Percentiles rank a stretch among this genome's conserved stretches.
Conservation (phyloP, 371 early-diverging fungal species). For the Mortierella sp. region DNA sequence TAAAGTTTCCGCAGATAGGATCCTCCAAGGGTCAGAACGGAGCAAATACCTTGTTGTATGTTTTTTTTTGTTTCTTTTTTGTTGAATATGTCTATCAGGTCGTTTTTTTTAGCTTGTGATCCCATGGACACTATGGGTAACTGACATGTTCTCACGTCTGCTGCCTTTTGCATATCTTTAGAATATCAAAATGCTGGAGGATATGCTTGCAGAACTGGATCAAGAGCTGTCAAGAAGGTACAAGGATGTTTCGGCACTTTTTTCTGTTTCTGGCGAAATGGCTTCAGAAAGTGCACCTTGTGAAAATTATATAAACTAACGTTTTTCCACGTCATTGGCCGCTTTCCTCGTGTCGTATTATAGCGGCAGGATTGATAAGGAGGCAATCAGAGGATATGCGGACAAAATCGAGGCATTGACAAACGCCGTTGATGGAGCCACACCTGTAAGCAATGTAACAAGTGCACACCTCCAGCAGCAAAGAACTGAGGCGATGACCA, state of each 20-base stretch:
- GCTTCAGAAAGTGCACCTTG: neutral
- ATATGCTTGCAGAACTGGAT: slow-evolving; percentile 36
- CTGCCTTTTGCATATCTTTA: neutral
- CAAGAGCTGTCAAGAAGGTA: slow-evolving; percentile 37
- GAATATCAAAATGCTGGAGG: slow-evolving; percentile 39
- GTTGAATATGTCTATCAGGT: neutral
- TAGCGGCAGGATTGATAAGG: slow-evolving; percentile 23
- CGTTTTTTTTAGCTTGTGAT: neutral
- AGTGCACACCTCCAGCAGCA: neutral
- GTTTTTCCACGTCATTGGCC: neutral
- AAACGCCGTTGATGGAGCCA: slow-evolving; percentile 12
- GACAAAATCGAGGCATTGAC: slow-evolving; percentile 36
- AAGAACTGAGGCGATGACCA: neutral
- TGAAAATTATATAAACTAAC: neutral
- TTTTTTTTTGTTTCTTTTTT: neutral
- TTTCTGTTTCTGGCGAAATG: neutral
- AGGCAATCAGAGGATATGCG: slow-evolving; percentile 26
- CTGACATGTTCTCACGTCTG: neutral
- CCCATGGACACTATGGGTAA: neutral
- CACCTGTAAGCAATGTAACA: slow-evolving; percentile 27
- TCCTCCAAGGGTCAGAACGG: slow-evolving; percentile 44
- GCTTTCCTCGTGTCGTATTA: neutral
- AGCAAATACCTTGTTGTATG: slow-evolving; percentile 34
- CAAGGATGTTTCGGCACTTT: no score
- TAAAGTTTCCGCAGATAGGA: slow-evolving; percentile 36